These are phyloP conservation scores for Clitoria ternatea DNA, from an alignment of 306 rosid species.

Conservation along the genomic window DNA sequence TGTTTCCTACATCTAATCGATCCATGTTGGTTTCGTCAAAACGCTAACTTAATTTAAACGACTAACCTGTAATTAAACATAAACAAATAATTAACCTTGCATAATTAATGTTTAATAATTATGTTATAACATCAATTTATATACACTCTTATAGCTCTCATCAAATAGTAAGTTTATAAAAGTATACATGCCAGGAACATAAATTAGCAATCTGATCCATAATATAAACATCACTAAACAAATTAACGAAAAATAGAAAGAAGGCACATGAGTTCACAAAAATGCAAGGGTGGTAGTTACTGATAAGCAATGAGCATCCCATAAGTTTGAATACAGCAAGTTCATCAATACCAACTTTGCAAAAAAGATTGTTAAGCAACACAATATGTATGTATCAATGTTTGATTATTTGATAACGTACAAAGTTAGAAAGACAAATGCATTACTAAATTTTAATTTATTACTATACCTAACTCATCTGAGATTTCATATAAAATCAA, in stretches of 20 bases:
- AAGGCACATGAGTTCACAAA: neutral
- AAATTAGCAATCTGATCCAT: neutral
- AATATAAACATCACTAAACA: neutral
- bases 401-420: neutral
- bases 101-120: too few species aligned
- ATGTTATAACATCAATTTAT: too few species aligned
- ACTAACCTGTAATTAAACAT: too few species aligned
- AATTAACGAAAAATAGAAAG: neutral
- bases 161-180: too few species aligned
- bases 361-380: neutral
- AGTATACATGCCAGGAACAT: too few species aligned
- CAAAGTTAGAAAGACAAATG: neutral
- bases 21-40: too few species aligned
- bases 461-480: neutral
- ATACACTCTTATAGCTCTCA: too few species aligned
- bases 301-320: neutral
- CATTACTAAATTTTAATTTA: neutral
- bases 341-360: neutral
- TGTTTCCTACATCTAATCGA: too few species aligned
- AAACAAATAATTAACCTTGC: too few species aligned
- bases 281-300: neutral
- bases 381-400: conserved; percentile 1
- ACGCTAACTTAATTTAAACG: too few species aligned
- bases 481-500: neutral
- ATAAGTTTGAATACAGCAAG: neutral